phyloP scores from a whole-genome alignment of 352 stramenopile genomes.

The Globisporangium spinosum region DNA sequence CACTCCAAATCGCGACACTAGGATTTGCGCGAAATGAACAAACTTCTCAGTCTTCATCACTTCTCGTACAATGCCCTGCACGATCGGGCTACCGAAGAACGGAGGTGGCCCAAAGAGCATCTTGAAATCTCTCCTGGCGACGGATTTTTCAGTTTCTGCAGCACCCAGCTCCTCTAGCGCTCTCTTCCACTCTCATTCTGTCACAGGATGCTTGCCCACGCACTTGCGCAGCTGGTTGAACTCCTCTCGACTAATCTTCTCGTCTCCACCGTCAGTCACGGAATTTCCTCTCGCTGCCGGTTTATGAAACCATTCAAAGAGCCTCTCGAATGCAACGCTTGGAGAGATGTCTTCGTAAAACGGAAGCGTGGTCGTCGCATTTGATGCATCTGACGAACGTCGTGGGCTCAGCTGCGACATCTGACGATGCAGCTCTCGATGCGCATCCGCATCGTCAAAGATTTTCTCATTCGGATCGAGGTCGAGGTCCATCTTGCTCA shows the following conservation, averaged over 20 bases:
- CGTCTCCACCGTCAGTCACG: not conserved
- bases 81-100: conserved; percentile 44
- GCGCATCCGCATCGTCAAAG: conserved; percentile 26
- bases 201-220: conserved; percentile 27
- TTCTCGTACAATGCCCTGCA: conserved; percentile 37
- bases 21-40: conserved; percentile 41
- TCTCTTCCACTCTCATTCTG: conserved; percentile 29
- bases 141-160: conserved; percentile 13
- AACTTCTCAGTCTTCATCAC: conserved; percentile 41
- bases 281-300: not conserved
- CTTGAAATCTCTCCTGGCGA: conserved; percentile 42
- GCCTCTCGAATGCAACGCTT: conserved; percentile 32
- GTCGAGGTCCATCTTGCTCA: conserved; percentile 19
- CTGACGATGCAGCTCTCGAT: conserved; percentile 26
- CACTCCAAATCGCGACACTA: conserved; percentile 35
- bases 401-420: conserved; percentile 43
- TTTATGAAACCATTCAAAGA: conserved; percentile 39
- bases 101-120: conserved; percentile 49
- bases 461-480: conserved; percentile 31
- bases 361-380: conserved; percentile 38
- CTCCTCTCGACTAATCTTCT: conserved; percentile 18
- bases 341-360: conserved; percentile 57
- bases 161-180: conserved; percentile 39
- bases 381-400: conserved; percentile 19
- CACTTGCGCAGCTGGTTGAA: conserved; percentile 45